phyloP scores from a whole-genome alignment of 495 filamentous ascomycete genomes.

The Sporormia fimetaria region DNA sequence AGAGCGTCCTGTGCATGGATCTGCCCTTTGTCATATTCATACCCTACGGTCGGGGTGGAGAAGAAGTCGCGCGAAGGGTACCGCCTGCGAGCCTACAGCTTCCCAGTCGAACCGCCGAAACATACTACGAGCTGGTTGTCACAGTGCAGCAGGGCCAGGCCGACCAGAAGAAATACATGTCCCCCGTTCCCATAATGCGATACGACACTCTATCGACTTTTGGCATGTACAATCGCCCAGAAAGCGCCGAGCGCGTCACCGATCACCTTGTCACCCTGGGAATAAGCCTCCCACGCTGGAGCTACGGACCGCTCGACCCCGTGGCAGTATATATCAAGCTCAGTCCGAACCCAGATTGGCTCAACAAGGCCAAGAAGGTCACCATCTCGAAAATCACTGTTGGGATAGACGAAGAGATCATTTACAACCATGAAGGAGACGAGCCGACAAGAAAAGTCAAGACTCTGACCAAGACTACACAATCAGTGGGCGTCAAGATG shows the following conservation, averaged over 20 bases:
- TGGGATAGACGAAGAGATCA: conserved; percentile 91
- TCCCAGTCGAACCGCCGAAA: conserved; percentile 84
- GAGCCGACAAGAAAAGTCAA: conserved; percentile 88
- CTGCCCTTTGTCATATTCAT: conserved; percentile 95
- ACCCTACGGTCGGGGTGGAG: conserved; percentile 79
- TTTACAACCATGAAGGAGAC: conserved; percentile 96
- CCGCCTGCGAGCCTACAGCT: conserved; percentile 89
- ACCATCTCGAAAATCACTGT: conserved; percentile 91
- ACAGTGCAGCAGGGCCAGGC: conserved; percentile 82
- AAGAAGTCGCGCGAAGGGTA: conserved; percentile 76
- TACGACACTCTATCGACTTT: conserved; percentile 97
- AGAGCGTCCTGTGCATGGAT: conserved; percentile 92
- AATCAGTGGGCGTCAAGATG: conserved; percentile 66
- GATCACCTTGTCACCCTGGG: conserved; percentile 88
- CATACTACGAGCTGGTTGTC: conserved; percentile 91
- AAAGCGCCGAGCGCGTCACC: conserved; percentile 68
- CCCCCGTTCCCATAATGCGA: conserved; percentile 79
- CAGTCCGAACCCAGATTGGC: conserved; percentile 81
- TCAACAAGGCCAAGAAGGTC: conserved; percentile 78
- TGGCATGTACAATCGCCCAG: conserved; percentile 97
- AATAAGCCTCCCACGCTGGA: conserved; percentile 88
- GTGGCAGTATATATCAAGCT: conserved; percentile 92
- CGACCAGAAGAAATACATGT: conserved; percentile 78
- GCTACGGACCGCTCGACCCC: conserved; percentile 89
- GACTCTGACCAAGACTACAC: conserved; percentile 70